Conservation (phyloP, 768 basidiomycete genomes). For the Boletus rubroflammeus region DNA sequence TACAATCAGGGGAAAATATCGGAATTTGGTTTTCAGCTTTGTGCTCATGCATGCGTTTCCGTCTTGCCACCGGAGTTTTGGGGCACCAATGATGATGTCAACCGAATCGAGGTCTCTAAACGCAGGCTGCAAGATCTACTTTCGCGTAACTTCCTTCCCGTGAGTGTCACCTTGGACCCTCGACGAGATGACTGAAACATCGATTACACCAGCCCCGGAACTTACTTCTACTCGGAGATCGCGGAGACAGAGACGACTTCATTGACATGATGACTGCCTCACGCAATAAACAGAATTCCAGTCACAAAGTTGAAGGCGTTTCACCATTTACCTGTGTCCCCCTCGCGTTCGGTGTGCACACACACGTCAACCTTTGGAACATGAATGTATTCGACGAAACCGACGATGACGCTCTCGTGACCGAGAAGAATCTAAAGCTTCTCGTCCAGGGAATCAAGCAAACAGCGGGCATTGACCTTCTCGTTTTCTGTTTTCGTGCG, state of each 20-base stretch:
- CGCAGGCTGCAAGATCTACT: conserved; percentile 11
- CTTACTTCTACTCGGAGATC: conserved; percentile 16
- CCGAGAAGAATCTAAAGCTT: conserved; percentile 13
- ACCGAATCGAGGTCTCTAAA: conserved; percentile 8
- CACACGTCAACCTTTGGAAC: conserved; percentile 20
- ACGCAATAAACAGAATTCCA: not conserved
- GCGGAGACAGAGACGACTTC: conserved; percentile 13
- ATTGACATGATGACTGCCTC: not conserved
- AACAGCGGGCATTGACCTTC: conserved; percentile 18
- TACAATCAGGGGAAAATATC: conserved; percentile 26
- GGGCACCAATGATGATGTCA: conserved; percentile 1
- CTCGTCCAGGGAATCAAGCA: conserved; percentile 14
- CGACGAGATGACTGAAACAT: not conserved
- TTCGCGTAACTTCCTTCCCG: conserved; percentile 4
- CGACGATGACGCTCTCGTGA: conserved; percentile 8
- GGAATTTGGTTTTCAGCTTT: conserved; percentile 30
- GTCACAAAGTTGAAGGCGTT: not conserved
- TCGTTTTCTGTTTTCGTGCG: conserved; percentile 29
- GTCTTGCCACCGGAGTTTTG: conserved; percentile 9
- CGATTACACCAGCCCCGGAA: conserved; percentile 16
- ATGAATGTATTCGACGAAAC: conserved; percentile 11
- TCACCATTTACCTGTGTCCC: conserved; percentile 3
- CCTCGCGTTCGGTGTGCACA: conserved; percentile 3
- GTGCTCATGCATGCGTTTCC: conserved; percentile 37
- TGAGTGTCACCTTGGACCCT: conserved; percentile 5